Percentiles rank a stretch among this genome's conserved stretches.
phyloP scores from a whole-genome alignment of 2,329 filamentous ascomycete genomes.

The Colletotrichum sojae region DNA sequence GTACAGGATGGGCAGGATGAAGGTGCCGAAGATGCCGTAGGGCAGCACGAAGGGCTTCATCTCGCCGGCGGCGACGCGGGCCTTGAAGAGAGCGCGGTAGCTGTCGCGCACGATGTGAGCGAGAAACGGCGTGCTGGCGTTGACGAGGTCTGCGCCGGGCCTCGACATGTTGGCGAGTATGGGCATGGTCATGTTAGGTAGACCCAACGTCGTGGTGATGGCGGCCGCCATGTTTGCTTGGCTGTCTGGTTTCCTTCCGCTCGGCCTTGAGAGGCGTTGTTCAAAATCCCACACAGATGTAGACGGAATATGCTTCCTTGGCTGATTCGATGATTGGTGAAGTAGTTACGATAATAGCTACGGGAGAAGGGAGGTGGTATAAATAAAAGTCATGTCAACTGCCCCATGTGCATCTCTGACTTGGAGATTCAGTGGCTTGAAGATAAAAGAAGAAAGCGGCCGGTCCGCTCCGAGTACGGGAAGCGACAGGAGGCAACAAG shows the following conservation, averaged over 20 bases:
- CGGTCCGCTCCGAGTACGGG: slow-evolving; percentile 14
- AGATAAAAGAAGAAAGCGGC: slow-evolving; percentile 11
- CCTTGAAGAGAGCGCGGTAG: slow-evolving; percentile 56
- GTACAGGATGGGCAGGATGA: slow-evolving; percentile 67
- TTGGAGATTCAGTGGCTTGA: slow-evolving; percentile 1
- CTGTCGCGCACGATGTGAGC: slow-evolving; percentile 43
- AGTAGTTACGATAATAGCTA: too few species aligned
- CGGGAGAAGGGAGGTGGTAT: slow-evolving; percentile 10
- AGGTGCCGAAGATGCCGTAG: slow-evolving; percentile 61
- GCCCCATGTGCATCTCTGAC: slow-evolving; percentile 22
- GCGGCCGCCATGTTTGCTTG: slow-evolving; percentile 27
- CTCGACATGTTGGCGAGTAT: slow-evolving; percentile 25
- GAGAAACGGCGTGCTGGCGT: slow-evolving; percentile 39
- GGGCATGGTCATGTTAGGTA: slow-evolving; percentile 26
- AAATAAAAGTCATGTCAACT: slow-evolving; percentile 27
- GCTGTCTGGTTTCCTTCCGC: not conserved
- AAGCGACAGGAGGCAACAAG: not conserved
- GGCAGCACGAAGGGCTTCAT: slow-evolving; percentile 67
- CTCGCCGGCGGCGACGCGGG: slow-evolving; percentile 54
- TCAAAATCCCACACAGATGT: not conserved
- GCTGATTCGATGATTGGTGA: not conserved
- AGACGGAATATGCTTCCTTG: not conserved
- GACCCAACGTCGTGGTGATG: slow-evolving; percentile 24
- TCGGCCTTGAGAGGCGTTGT: not conserved
- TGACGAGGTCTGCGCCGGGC: slow-evolving; percentile 24